These are phyloP conservation scores for Trametes elegans DNA, from an alignment of 768 basidiomycete genomes.

Conservation along the genomic window DNA sequence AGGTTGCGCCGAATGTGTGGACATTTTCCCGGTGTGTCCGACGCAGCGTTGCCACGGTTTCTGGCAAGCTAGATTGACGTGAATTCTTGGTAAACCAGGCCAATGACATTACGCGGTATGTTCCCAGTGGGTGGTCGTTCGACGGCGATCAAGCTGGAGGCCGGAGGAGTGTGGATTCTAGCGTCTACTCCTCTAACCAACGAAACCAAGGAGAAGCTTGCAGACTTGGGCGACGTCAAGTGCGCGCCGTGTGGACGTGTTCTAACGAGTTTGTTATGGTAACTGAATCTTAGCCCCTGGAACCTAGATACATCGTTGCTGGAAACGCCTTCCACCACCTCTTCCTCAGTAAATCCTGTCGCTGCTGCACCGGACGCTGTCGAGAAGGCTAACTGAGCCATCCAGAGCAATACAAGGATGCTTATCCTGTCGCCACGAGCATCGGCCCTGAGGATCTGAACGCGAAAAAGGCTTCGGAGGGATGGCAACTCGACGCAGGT, in stretches of 20 bases:
- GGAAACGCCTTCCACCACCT: slow-evolving; percentile 52
- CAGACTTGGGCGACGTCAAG: slow-evolving; percentile 64
- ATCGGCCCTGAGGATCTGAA: slow-evolving; percentile 57
- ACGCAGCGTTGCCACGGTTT: neutral
- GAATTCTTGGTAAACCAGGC: slow-evolving; percentile 34
- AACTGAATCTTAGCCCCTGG: neutral
- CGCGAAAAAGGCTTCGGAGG: slow-evolving; percentile 47
- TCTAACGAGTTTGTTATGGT: neutral
- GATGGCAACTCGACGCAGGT: slow-evolving; percentile 58
- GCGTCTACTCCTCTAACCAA: slow-evolving; percentile 66
- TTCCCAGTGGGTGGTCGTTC: slow-evolving; percentile 75
- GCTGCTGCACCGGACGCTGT: neutral
- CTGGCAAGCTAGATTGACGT: neutral
- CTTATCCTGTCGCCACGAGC: slow-evolving; percentile 64
- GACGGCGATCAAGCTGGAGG: slow-evolving; percentile 65
- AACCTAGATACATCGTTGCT: slow-evolving; percentile 49
- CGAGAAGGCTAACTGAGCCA: slow-evolving; percentile 29
- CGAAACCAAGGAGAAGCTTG: slow-evolving; percentile 57
- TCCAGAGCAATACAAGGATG: slow-evolving; percentile 39
- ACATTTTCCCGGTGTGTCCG: slow-evolving; percentile 45
- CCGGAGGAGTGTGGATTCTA: slow-evolving; percentile 70
- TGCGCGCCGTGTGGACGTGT: too few relatives aligned
- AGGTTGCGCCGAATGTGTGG: slow-evolving; percentile 43
- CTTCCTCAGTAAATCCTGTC: slow-evolving; percentile 42
- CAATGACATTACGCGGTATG: slow-evolving; percentile 60